Evolutionary conservation across 2,329 filamentous ascomycete species (phyloP), one percentile per base, ranked within the genome.

Genomic region (Colletotrichum cereale): DNA sequence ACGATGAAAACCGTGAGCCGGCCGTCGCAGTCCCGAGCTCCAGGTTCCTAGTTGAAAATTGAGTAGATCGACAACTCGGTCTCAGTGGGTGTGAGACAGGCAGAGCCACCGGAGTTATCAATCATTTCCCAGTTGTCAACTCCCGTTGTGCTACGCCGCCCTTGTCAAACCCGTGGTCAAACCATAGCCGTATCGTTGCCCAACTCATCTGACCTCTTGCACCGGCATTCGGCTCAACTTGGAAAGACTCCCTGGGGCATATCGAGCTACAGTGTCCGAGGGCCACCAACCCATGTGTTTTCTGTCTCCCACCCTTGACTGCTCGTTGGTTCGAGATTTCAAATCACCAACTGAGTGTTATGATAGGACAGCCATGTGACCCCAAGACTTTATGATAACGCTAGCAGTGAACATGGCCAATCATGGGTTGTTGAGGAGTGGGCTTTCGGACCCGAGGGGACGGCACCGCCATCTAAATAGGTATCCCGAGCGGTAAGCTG

Each of bases 261-360:
- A 24, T 31, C 6, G 26, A 31, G 21, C 52, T 31, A 5, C 52
- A 36, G 5, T 34, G 3, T 36, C 21, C 10, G 44, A 48, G n/a
- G 7, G 7, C 21, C 10, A 24, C 3, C n/a, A 48, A 48, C 3
- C n/a, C 44, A 10, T 12, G 11, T 4, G 12, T 1, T 26, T 14
- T 26, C 11, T 38, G 8, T 10, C 31, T n/a, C n/a, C n/a, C n/a
- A n/a, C n/a, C 34, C 24, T 26, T 11, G 34, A 11, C 6, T 24
- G 60, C 7, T 24, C 16, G 60, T 52, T 40, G 34, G 60, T 62
- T 62, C 60, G 34, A 50, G 31, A 52, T 52, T 38, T n/a, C 3
- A 31, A 34, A 21, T 16, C 26, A 16, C 16, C 31, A 12, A 16
- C 4, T 16, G 18, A 38, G 12, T 50, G 60, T 38, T 29, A 16